Evolutionary conservation across 176 grass and related monocot genomes (phyloP).

Genomic region (Carex scoparia): DNA sequence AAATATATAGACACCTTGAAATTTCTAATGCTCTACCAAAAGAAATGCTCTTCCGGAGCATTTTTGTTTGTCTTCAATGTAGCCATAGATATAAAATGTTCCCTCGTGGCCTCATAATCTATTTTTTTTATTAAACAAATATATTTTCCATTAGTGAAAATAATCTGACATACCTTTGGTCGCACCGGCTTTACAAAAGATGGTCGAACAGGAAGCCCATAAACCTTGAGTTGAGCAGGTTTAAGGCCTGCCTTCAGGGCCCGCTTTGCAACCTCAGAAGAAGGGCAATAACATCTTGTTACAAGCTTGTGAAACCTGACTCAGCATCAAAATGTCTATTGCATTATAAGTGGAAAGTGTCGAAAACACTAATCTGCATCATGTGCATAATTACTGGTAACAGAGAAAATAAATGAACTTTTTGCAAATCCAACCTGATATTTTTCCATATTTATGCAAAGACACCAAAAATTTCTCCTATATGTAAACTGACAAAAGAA

Average conservation of each 20-base stretch:
- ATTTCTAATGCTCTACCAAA: neutral
- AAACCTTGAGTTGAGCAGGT: conserved; percentile 86
- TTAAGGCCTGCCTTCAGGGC: conserved; percentile 88
- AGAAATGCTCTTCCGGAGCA: neutral
- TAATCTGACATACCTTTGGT: conserved; percentile 49
- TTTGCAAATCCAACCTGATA: neutral
- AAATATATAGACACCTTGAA: neutral
- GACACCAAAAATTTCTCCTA: neutral
- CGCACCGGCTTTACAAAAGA: conserved; percentile 88
- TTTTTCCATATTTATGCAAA: neutral
- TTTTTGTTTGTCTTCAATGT: neutral
- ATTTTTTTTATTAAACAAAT: neutral
- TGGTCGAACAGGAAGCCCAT: conserved; percentile 96
- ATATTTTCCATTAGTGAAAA: neutral
- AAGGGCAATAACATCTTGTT: conserved; percentile 98
- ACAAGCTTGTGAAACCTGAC: conserved; percentile 99
- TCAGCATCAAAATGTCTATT: conserved; percentile 50
- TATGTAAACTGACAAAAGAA: neutral
- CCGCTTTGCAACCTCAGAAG: conserved; percentile 84
- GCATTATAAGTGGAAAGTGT: conserved; percentile 42
- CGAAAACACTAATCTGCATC: neutral
- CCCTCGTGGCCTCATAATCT: neutral
- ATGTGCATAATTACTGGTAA: neutral
- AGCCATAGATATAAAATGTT: neutral
- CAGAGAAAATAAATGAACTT: neutral